Base-by-base conservation (phyloP, 2,329 filamentous ascomycete genomes). In the Cryphonectria japonica region DNA sequence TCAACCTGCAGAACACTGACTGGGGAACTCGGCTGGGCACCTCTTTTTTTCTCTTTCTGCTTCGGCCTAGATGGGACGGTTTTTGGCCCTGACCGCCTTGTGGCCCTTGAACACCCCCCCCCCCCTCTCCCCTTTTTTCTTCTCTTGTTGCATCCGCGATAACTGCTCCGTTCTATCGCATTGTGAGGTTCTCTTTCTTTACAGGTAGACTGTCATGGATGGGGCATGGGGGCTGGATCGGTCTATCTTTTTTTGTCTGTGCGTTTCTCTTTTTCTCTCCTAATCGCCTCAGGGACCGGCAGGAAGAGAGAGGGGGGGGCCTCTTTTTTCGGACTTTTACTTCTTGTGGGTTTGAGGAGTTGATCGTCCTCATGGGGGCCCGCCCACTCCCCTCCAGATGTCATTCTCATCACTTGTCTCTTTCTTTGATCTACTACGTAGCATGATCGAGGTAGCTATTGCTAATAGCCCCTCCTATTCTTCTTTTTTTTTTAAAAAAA, bases 21-120 rank as follows among this genome's bases (percentile, higher is more conserved):
- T 46, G 43, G 43, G 19, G 8, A 22, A 6, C 19, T 19, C 14
- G 41, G 41, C 41, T 43, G 13, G 14, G 14, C 41, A 43, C 13
- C 16, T 14, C 26, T 26, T 26, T 34, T 37, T 37, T 37, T 37
- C 34, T 37, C 34, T 37, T 5, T 37, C 37, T 26, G 26, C 26
- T 26, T 26, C 26, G 26, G 37, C 37, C 37, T 2, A 39, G 11
- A 34, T 6, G 34, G 9, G 37, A 16, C 61, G 61, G 61, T 32
- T 14, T 32, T 6, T 16, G 14, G 61, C 39, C 14, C 61, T 64
- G 61, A 64, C 61, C 61, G 63, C 63, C 63, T 66, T 37, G 43
- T 29, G 39, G 63, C 22, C 63, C 37, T 50, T 50, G 3, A 43
- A n/a, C 5, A 41, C 62, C 62, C 62, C 52, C 26, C 5, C 5